Conservation (phyloP, 1,284 basidiomycete species). For the Schizopora paradoxa region DNA sequence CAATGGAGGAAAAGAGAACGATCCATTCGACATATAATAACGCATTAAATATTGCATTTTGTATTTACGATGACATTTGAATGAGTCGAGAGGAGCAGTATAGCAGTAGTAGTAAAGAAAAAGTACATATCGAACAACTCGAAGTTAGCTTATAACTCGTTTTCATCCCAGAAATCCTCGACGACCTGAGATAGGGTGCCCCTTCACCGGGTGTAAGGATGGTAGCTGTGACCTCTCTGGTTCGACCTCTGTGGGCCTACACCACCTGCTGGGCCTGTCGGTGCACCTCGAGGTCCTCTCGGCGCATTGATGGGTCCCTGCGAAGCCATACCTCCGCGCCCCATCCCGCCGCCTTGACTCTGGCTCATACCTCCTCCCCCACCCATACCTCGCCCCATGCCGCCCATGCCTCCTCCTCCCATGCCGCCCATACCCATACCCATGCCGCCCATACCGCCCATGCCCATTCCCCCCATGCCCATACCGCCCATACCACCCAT, state of each 20-base stretch:
- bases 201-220: constrained; percentile 70
- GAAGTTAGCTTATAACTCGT: too few relatives aligned
- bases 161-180: too few relatives aligned
- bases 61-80: too few relatives aligned
- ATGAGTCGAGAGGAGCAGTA: too few relatives aligned
- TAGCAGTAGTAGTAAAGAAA: too few relatives aligned
- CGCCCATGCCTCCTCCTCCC: constrained; percentile 32
- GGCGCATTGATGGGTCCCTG: constrained; percentile 53
- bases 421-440: constrained; percentile 26
- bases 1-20: too few relatives aligned
- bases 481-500: constrained; percentile 41
- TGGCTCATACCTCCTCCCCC: constrained; percentile 36
- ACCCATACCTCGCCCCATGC: constrained; percentile 34
- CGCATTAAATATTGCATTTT: too few relatives aligned
- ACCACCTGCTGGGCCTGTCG: constrained; percentile 43
- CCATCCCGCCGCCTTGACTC: constrained; percentile 29
- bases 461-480: constrained; percentile 32
- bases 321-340: constrained; percentile 25
- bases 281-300: constrained; percentile 57
- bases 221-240: constrained; percentile 69
- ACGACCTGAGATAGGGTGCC: too few relatives aligned
- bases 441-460: constrained; percentile 30
- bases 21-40: too few relatives aligned
- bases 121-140: too few relatives aligned
- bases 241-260: constrained; percentile 72